Evolutionary conservation across 139 green algal species (phyloP), one percentile per base, ranked within the genome.

Genomic region (Chlamydomonas sp.): DNA sequence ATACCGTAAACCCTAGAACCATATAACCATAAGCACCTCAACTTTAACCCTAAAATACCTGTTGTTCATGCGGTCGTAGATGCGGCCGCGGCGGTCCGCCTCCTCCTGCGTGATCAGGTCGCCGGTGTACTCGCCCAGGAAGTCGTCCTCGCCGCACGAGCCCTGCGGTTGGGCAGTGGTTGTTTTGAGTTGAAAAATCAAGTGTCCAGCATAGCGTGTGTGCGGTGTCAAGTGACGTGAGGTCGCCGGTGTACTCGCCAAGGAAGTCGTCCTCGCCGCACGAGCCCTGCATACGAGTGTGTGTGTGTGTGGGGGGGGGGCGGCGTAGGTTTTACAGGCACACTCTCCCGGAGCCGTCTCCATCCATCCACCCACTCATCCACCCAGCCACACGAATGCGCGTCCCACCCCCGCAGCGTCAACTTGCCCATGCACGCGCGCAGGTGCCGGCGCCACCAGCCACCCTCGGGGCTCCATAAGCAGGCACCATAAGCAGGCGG

Each of bases 231-330:
- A 28, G 38, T 50, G 71, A 73, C 50, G 95, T 87, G 29, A 96
- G 71, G 79, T 96, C 90, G 3, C 91, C 91, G 3, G 76, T 87
- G 78, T 96, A 96, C 77, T 96, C 90, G 2, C 89, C 83, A 30
- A 96, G 58, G 73, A 90, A 90, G 34, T 93, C 88, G 29, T 85
- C 82, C 65, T 89, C 85, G 22, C 24, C 8, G 1, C 79, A 83
- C 4, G 70, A 35, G 61, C 85, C 76, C 26, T 78, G 22, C 5
- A 70, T 30, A n/a, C 8, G 38, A 58, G n/a, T 20, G 64, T 13
- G 35, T 13, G 16, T 16, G 54, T 28, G 54, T 28, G 24, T 24
- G 29, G 54, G 54, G n/a, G 54, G 54, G n/a, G 54, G 54, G 54
- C 20, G 6, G 54, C 20, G 43, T 54, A 54, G 20, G 43, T 54